phyloP scores from a whole-genome alignment of 1,284 basidiomycete species.

The Rhodotorula sp. region DNA sequence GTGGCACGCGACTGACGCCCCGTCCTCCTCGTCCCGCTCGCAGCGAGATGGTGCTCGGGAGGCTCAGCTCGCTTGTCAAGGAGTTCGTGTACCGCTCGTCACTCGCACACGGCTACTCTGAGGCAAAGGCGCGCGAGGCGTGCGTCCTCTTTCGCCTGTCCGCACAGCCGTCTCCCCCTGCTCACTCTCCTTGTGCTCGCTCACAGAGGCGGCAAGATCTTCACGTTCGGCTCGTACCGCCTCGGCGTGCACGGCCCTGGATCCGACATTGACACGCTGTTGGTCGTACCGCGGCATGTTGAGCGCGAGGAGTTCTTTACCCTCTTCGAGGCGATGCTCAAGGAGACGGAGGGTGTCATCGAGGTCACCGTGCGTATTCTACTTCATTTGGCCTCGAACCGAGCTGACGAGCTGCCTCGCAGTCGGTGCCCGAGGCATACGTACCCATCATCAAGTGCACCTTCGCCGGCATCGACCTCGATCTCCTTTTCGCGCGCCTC shows the following conservation, averaged over 20 bases:
- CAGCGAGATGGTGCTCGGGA: constrained; percentile 91
- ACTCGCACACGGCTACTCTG: constrained; percentile 52
- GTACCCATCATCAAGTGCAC: constrained; percentile 93
- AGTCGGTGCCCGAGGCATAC: constrained; percentile 94
- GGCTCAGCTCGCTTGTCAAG: constrained; percentile 85
- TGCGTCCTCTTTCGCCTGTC: not conserved
- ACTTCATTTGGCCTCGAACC: not conserved
- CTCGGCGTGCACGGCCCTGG: constrained; percentile 96
- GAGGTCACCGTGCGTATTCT: constrained; percentile 77
- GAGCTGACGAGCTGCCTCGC: not conserved
- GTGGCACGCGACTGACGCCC: not conserved
- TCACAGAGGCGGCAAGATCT: constrained; percentile 90
- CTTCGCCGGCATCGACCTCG: constrained; percentile 88
- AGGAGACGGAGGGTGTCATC: constrained; percentile 77
- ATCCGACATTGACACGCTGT: constrained; percentile 97
- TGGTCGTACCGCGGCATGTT: constrained; percentile 95
- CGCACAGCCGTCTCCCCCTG: not conserved
- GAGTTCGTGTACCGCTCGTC: constrained; percentile 88
- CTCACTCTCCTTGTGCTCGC: constrained; percentile 48
- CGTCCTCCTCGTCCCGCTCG: constrained; percentile 6
- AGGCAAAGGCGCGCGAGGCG: constrained; percentile 40
- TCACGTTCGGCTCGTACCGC: constrained; percentile 84
- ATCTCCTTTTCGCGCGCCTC: constrained; percentile 84
- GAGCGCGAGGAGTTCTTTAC: constrained; percentile 95
- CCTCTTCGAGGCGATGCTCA: constrained; percentile 85